phyloP scores from a whole-genome alignment of 1,284 basidiomycete genomes.

The Heterobasidion irregulare region DNA sequence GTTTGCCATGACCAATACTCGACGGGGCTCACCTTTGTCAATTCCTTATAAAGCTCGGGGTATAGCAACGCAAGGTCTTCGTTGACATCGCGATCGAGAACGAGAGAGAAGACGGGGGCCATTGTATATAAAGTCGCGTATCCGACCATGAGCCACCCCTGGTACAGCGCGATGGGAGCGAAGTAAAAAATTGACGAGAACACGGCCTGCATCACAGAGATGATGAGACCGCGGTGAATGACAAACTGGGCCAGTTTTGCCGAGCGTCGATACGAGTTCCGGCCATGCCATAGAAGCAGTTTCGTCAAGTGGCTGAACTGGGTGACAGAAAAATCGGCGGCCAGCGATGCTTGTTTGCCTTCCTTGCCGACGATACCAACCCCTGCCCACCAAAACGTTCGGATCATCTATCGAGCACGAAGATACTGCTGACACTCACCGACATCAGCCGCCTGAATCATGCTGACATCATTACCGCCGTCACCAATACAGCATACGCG shows the following conservation, averaged over 20 bases:
- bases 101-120: constrained; percentile 97
- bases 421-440: constrained; percentile 42
- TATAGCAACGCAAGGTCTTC: constrained; percentile 94
- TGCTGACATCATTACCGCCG: constrained; percentile 92
- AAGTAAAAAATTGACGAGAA: constrained; percentile 99
- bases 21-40: constrained; percentile 69
- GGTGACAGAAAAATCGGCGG: constrained; percentile 95
- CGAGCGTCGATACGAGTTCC: constrained; percentile 96
- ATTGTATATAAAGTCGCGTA: constrained; percentile 98
- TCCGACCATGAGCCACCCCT: constrained; percentile 97
- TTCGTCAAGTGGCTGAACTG: constrained; percentile 96
- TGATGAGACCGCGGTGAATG: constrained; percentile 96
- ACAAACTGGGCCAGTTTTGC: constrained; percentile 98
- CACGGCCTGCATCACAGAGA: constrained; percentile 95
- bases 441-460: constrained; percentile 94
- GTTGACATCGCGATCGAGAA: constrained; percentile 92
- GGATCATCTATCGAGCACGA: not conserved
- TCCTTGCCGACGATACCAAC: constrained; percentile 99
- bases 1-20: not conserved
- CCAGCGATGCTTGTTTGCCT: constrained; percentile 95
- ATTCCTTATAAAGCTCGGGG: constrained; percentile 96
- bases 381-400: constrained; percentile 36
- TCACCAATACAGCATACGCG: constrained; percentile 97
- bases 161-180: constrained; percentile 96
- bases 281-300: constrained; percentile 92